phyloP scores from a whole-genome alignment of 2,329 filamentous ascomycete genomes.

The Microsporum ferrugineum region DNA sequence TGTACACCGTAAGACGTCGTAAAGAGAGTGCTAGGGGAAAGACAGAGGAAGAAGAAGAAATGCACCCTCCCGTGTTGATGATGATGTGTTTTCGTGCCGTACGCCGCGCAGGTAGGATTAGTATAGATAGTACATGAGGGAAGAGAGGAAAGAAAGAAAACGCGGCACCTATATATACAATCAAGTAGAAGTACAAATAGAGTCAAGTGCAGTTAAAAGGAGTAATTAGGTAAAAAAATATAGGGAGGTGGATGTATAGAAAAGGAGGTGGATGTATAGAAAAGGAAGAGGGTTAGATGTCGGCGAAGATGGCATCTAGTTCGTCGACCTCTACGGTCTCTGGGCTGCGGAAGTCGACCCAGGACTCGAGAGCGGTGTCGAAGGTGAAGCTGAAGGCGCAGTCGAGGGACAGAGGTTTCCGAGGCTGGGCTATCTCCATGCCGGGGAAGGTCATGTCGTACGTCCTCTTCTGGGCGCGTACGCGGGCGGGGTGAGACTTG shows the following conservation, averaged over 20 bases:
- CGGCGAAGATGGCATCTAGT: constrained; percentile 74
- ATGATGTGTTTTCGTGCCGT: not conserved
- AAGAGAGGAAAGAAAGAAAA: not conserved
- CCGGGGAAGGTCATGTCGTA: constrained; percentile 26
- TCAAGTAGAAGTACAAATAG: not conserved
- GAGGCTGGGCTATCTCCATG: not conserved
- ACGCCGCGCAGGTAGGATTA: constrained; percentile 4
- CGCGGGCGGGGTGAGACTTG: not conserved
- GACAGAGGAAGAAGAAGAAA: not conserved
- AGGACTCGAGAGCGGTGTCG: constrained; percentile 38
- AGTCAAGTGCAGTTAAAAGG: not conserved
- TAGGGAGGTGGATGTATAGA: not conserved
- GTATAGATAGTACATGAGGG: not conserved
- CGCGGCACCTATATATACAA: not conserved
- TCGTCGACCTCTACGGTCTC: constrained; percentile 89
- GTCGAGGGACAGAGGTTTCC: constrained; percentile 10
- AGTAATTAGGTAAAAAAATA: not conserved
- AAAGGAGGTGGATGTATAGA: not conserved
- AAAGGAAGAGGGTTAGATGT: constrained; percentile 42
- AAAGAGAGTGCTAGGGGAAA: not conserved
- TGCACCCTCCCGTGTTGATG: not conserved
- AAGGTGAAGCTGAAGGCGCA: constrained; percentile 27
- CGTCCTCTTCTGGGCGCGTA: not conserved
- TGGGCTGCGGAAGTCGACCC: constrained; percentile 57
- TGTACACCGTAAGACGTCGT: not conserved